These are phyloP conservation scores for Penicillium sp. DNA, from an alignment of 2,329 filamentous ascomycete species.

Conservation along the genomic window DNA sequence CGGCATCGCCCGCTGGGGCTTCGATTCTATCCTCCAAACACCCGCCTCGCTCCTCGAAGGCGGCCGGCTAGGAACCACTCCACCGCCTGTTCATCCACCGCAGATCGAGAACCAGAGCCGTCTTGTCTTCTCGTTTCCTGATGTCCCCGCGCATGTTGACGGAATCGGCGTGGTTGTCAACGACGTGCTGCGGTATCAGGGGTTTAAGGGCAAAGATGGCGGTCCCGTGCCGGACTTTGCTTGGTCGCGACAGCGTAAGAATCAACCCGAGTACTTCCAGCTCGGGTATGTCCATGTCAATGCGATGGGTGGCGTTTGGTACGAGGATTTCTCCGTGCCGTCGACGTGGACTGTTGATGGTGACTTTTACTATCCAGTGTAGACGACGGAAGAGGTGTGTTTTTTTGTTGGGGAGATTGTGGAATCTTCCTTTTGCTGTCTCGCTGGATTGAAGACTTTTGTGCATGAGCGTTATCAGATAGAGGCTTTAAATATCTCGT, in stretches of 20 bases:
- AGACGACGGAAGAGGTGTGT: neutral
- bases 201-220: slow-evolving; percentile 49
- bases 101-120: slow-evolving; percentile 27
- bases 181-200: slow-evolving; percentile 61
- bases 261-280: slow-evolving; percentile 45
- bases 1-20: slow-evolving; percentile 65
- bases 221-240: slow-evolving; percentile 29
- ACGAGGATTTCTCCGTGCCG: slow-evolving; percentile 44
- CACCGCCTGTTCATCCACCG: slow-evolving; percentile 33
- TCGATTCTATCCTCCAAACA: slow-evolving; percentile 62
- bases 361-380: slow-evolving; percentile 17
- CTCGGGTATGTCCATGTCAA: slow-evolving; percentile 46
- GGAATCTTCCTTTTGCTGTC: neutral
- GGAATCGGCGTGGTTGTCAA: slow-evolving; percentile 63
- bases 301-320: slow-evolving; percentile 41
- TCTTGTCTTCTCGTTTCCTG: slow-evolving; percentile 40
- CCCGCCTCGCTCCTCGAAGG: slow-evolving; percentile 51
- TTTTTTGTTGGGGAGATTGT: neutral
- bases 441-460: neutral
- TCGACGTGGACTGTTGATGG: slow-evolving; percentile 31
- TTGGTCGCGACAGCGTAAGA: slow-evolving; percentile 36
- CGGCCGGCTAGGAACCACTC: slow-evolving; percentile 35
- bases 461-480: neutral
- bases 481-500: neutral
- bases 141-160: slow-evolving; percentile 42